A percentile compares a stretch with the other conserved stretches of the same genome.
These are phyloP conservation scores for Boletus sp. DNA, from an alignment of 768 basidiomycete species.

Conservation along the genomic window DNA sequence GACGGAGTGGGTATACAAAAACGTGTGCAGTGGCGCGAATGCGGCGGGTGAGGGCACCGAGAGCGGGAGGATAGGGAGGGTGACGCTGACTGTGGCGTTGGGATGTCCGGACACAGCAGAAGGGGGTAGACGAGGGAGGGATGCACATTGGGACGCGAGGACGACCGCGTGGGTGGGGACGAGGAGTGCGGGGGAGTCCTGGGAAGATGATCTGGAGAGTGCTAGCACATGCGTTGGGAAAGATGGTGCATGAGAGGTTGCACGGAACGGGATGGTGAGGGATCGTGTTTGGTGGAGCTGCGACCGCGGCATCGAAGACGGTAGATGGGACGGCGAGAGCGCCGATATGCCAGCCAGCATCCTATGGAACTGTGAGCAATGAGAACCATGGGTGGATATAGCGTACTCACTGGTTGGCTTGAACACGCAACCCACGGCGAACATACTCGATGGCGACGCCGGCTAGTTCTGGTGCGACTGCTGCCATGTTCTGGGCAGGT, in stretches of 20 bases:
- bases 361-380: conserved; percentile 35
- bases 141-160: conserved; percentile 65
- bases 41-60: conserved; percentile 59
- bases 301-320: conserved; percentile 27
- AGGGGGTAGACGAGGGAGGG: conserved; percentile 53
- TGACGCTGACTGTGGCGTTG: conserved; percentile 33
- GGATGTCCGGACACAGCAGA: conserved; percentile 33
- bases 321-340: conserved; percentile 46
- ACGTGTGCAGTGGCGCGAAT: conserved; percentile 57
- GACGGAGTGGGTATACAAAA: conserved; percentile 62
- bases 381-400: conserved; percentile 6
- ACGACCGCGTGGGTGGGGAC: conserved; percentile 70
- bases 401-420: conserved; percentile 43
- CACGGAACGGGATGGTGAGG: conserved; percentile 32
- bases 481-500: conserved; percentile 48
- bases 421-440: conserved; percentile 44
- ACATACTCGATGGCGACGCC: conserved; percentile 63
- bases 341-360: conserved; percentile 42
- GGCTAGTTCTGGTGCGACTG: conserved; percentile 50
- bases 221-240: conserved; percentile 56
- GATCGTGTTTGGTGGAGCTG: conserved; percentile 32
- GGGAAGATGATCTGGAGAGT: conserved; percentile 31
- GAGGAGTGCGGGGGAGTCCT: conserved; percentile 39
- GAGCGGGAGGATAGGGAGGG: conserved; percentile 60
- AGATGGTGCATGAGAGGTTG: conserved; percentile 18